Evolutionary conservation across 768 basidiomycete species (phyloP).

Genomic region (Termitomyces sp.): DNA sequence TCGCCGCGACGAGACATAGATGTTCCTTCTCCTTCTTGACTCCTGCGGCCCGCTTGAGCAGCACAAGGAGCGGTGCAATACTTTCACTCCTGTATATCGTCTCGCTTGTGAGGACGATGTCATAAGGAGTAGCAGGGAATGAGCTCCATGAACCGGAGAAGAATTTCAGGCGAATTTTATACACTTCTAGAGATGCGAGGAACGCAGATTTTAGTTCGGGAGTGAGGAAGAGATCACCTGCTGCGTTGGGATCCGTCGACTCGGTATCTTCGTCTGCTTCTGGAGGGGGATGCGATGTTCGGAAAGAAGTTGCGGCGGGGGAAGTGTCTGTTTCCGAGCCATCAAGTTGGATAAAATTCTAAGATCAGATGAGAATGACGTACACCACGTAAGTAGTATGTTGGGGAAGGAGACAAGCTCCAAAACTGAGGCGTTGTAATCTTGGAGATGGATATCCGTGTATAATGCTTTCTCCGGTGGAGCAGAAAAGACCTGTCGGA

Average conservation of each 20-base stretch:
- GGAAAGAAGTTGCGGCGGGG: conserved; percentile 44
- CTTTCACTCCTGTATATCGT: conserved; percentile 80
- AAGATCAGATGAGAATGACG: conserved; percentile 20
- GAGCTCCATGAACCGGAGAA: conserved; percentile 79
- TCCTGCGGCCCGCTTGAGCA: conserved; percentile 34
- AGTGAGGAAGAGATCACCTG: conserved; percentile 55
- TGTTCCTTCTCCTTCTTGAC: conserved; percentile 19
- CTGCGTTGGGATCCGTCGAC: conserved; percentile 16
- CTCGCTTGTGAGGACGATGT: conserved; percentile 83
- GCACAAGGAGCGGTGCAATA: conserved; percentile 50
- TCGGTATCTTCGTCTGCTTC: conserved; percentile 6
- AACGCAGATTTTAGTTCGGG: conserved; percentile 63
- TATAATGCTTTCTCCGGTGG: neutral
- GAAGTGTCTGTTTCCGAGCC: conserved; percentile 48
- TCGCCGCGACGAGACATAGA: conserved; percentile 79
- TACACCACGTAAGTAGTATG: conserved; percentile 77
- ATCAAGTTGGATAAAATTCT: neutral
- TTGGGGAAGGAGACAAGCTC: conserved; percentile 79
- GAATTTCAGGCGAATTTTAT: conserved; percentile 62
- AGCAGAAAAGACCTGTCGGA: conserved; percentile 51
- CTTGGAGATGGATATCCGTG: conserved; percentile 75
- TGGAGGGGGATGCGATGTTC: conserved; percentile 13
- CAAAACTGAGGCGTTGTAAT: conserved; percentile 83
- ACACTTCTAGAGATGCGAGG: conserved; percentile 42
- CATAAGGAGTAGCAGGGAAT: conserved; percentile 44